Conservation (phyloP, 495 filamentous ascomycete genomes). For the Annulohypoxylon stygium region DNA sequence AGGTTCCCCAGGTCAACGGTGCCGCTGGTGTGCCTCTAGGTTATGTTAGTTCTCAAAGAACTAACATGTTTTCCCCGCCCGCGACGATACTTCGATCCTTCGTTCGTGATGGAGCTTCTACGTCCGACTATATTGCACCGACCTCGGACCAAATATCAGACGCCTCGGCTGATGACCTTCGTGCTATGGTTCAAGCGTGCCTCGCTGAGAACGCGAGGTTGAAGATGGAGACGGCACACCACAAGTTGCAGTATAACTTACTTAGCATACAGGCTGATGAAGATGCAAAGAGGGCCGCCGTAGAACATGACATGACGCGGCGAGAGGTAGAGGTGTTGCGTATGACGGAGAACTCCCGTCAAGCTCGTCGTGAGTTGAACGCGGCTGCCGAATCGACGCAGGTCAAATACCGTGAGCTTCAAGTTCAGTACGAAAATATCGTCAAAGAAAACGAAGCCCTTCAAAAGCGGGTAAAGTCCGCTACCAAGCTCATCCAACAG, state of each 20-base stretch:
- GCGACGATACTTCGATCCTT: conserved; percentile 65
- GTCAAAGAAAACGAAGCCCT: conserved; percentile 74
- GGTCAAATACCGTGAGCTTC: conserved; percentile 61
- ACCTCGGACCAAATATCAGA: conserved; percentile 74
- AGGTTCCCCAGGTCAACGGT: conserved; percentile 62
- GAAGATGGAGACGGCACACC: conserved; percentile 87
- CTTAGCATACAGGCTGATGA: conserved; percentile 88
- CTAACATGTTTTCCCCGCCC: conserved; percentile 67
- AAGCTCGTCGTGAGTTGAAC: conserved; percentile 60
- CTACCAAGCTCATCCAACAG: conserved; percentile 77
- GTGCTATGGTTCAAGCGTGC: conserved; percentile 64
- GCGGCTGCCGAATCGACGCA: conserved; percentile 56
- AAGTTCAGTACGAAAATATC: conserved; percentile 67
- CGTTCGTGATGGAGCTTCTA: conserved; percentile 62
- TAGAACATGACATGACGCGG: conserved; percentile 93
- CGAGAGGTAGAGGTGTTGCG: conserved; percentile 91
- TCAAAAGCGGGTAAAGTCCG: conserved; percentile 73
- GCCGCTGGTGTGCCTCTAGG: conserved; percentile 53
- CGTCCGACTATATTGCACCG: conserved; percentile 67
- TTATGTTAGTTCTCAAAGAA: conserved; percentile 60
- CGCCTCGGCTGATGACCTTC: conserved; percentile 70
- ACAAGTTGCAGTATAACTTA: conserved; percentile 91
- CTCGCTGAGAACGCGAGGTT: conserved; percentile 71
- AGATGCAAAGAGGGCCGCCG: conserved; percentile 85
- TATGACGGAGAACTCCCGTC: conserved; percentile 66